A percentile compares a stretch with the other conserved stretches of the same genome.
Conservation (phyloP, 345 rosid species). For the Salix udensis region DNA sequence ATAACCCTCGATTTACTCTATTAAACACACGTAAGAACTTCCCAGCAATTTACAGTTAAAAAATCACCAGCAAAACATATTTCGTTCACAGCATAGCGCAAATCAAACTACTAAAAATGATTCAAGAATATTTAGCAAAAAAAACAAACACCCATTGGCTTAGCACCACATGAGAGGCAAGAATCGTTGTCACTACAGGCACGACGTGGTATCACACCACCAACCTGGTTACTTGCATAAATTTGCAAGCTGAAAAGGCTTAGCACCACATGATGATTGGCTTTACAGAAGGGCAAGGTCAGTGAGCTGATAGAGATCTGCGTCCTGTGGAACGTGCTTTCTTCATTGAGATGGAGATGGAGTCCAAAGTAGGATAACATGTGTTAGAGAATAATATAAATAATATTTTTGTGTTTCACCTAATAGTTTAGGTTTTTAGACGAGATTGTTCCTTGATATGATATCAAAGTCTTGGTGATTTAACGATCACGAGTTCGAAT, state of each 20-base stretch:
- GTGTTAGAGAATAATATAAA: background rate
- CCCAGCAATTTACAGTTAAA: too few species aligned
- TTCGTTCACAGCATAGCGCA: too few species aligned
- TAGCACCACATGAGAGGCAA: background rate
- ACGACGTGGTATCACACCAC: too few species aligned
- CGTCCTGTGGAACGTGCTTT: background rate
- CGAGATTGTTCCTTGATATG: too few species aligned
- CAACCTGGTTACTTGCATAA: background rate
- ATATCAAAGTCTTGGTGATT: accelerated
- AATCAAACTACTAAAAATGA: background rate
- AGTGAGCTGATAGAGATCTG: background rate
- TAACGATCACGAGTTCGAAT: accelerated
- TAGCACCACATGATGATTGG: background rate
- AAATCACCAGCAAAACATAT: too few species aligned
- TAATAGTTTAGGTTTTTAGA: too few species aligned
- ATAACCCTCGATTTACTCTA: too few species aligned
- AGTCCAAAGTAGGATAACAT: background rate
- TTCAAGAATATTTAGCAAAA: background rate
- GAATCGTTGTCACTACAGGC: background rate
- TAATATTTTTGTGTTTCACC: too few species aligned
- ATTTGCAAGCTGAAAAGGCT: background rate
- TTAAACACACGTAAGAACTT: too few species aligned
- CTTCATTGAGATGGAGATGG: background rate
- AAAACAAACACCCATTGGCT: too few species aligned
- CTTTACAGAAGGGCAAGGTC: background rate